phyloP scores from a whole-genome alignment of 164 flowering plant genomes.

The Houttuynia cordata region DNA sequence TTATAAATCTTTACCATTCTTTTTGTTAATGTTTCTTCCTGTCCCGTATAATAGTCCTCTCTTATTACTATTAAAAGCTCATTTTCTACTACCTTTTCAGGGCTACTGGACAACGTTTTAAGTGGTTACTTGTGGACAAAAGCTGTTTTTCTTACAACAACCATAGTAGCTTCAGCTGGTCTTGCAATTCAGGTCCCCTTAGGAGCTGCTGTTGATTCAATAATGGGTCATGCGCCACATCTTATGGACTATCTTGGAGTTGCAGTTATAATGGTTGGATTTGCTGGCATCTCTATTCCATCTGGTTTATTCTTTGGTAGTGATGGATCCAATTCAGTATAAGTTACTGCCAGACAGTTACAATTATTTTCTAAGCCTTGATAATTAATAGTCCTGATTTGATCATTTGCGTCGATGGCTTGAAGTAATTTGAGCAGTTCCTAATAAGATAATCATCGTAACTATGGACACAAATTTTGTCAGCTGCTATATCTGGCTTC shows the following conservation, averaged over 20 bases:
- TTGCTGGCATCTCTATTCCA: slow-evolving; percentile 80
- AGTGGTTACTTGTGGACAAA: slow-evolving; percentile 97
- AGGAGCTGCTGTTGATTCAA: slow-evolving; percentile 74
- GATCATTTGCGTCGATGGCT: too few relatives aligned
- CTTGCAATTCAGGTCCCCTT: slow-evolving; percentile 93
- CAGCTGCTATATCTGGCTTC: too few relatives aligned
- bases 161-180: slow-evolving; percentile 95
- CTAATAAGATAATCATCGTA: too few relatives aligned
- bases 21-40: background rate
- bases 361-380: background rate
- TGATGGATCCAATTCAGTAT: background rate
- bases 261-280: slow-evolving; percentile 68
- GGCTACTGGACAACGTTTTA: slow-evolving; percentile 85
- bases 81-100: slow-evolving; percentile 18
- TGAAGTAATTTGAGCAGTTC: too few relatives aligned
- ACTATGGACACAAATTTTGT: too few relatives aligned
- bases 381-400: too few relatives aligned
- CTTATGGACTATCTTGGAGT: slow-evolving; percentile 73
- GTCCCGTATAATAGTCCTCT: background rate
- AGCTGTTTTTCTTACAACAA: slow-evolving; percentile 81
- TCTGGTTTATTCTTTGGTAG: slow-evolving; percentile 22
- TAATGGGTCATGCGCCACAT: slow-evolving; percentile 66
- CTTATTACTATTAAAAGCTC: background rate
- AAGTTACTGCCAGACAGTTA: background rate
- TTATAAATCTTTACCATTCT: background rate